Evolutionary conservation across 2,329 filamentous ascomycete genomes (phyloP).

Genomic region (Penicillium vulpinum): DNA sequence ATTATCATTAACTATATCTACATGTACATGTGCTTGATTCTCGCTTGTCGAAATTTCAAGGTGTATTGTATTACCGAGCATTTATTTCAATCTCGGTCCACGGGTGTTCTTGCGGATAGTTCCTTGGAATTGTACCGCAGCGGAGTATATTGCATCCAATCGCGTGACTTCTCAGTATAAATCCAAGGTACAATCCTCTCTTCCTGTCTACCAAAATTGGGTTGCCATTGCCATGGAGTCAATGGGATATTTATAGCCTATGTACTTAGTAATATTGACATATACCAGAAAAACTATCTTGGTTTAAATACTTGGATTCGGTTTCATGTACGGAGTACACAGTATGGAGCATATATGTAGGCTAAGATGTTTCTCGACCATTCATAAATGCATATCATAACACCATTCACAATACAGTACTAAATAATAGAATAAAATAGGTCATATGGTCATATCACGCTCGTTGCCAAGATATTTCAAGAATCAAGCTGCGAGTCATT

Average conservation of each 20-base stretch:
- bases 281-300: too few species aligned
- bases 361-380: neutral
- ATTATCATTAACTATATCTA: neutral
- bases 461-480: neutral
- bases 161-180: neutral
- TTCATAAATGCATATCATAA: neutral
- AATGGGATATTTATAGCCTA: neutral
- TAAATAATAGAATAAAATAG: neutral
- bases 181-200: neutral
- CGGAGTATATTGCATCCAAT: slow-evolving; percentile 10
- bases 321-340: neutral
- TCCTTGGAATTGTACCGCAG: neutral
- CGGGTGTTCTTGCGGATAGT: neutral
- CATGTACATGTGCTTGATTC: neutral
- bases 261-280: too few species aligned
- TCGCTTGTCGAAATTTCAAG: neutral
- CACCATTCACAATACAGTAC: too few species aligned
- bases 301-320: neutral
- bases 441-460: neutral
- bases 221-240: neutral
- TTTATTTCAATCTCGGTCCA: neutral
- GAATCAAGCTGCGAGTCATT: neutral
- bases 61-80: neutral
- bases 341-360: too few species aligned
- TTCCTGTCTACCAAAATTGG: neutral